Base-by-base conservation (phyloP, 1,284 basidiomycete species). In the Blastosporella zonata region DNA sequence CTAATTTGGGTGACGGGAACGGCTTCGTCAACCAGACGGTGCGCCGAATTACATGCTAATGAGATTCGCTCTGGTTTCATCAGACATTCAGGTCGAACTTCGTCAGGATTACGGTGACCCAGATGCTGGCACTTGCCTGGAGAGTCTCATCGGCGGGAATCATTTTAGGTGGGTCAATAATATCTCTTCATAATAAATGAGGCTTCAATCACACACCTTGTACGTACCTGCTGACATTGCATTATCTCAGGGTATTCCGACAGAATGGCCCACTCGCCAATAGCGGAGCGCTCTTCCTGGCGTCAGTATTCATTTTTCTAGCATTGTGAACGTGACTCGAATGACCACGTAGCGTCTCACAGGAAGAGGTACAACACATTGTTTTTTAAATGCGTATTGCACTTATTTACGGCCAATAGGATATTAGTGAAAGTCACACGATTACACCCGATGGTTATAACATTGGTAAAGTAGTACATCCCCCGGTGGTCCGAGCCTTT, bases 1-100 rank as follows among this genome's bases (percentile, higher is more conserved):
- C 82, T 1, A 77, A 84, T 60, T 69, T 84, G 1, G 84, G 83
- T 1, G 84, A 87, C 54, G 82, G 81, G 0, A 67, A 84, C 50
- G 80, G 80, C 5, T 67, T 57, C 17, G 70, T 75, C 23, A 73
- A 77, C 57, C 71, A 74, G 56, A 69, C 70, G 21, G 70, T 69
- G 25, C n/a, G 51, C 43, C 37, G 25, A 27, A 27, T 27, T 5
- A 6, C 9, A 27, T 27, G 20, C 12, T 39, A 33, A 27, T 17
- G 1, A 25, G 27, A 10, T 59, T 65, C n/a, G 5, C 13, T 8
- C 37, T 41, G 10, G 42, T 21, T 58, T 55, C 46, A 63, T 70
- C 17, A n/a, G n/a, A n/a, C 64, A 33, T 67, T 50, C 68, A 84
- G 69, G 71, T 76, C 13, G 83, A 85, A 62, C 65, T 85, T 44